phyloP scores from a whole-genome alignment of 1,139 yeast species.

The Geotrichum candidum region DNA sequence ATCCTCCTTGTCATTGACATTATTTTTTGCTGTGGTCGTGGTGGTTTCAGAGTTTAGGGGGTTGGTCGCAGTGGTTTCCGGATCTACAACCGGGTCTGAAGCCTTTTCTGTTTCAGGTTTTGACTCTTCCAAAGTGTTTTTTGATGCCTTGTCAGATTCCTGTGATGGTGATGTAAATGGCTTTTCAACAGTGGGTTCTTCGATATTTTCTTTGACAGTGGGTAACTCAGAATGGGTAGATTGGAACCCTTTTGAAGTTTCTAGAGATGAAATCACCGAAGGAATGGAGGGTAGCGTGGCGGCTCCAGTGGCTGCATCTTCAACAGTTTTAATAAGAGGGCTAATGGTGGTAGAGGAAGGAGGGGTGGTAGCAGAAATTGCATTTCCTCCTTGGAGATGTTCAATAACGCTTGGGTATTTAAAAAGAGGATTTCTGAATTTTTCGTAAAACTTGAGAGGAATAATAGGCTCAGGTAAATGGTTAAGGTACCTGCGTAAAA shows the following conservation, averaged over 20 bases:
- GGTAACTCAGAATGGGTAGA: background rate
- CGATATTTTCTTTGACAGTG: background rate
- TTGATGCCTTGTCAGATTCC: background rate
- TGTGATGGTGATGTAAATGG: background rate
- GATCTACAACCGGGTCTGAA: background rate
- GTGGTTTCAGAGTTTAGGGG: background rate
- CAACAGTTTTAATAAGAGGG: conserved; percentile 8
- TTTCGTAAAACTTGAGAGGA: conserved; percentile 70
- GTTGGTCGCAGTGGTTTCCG: background rate
- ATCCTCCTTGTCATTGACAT: background rate
- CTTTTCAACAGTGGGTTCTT: background rate
- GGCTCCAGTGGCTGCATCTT: conserved; percentile 1
- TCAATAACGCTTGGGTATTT: conserved; percentile 54
- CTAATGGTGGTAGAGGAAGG: conserved; percentile 15
- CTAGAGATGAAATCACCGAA: conserved; percentile 5
- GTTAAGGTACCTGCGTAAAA: conserved; percentile 77
- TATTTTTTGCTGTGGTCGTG: background rate
- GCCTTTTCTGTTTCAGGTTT: background rate
- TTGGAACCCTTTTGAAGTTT: background rate
- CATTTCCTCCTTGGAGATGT: conserved; percentile 43
- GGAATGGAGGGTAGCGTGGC: conserved; percentile 12
- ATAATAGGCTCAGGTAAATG: conserved; percentile 89
- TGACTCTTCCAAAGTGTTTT: background rate
- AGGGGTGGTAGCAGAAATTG: conserved; percentile 20
- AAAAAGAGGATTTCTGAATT: conserved; percentile 71